These are phyloP conservation scores for Tetrapisispora iriomotensis DNA, from an alignment of 805 yeast species.

Conservation along the genomic window DNA sequence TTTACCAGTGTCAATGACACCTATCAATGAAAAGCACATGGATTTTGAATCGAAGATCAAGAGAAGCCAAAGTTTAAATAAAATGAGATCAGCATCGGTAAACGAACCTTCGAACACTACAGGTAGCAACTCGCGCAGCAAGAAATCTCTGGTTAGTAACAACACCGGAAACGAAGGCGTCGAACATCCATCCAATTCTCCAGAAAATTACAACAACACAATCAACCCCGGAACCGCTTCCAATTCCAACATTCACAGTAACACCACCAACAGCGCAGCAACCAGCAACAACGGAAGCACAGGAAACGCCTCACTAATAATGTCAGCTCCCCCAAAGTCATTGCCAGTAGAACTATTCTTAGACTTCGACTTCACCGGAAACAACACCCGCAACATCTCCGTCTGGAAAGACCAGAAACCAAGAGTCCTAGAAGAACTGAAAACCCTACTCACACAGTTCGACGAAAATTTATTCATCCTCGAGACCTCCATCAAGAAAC, in stretches of 20 bases:
- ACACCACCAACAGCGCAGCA: too few species aligned
- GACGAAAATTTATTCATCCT: conserved; percentile 25
- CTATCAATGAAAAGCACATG: conserved; percentile 51
- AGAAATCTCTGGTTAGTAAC: too few species aligned
- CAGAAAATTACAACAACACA: too few species aligned
- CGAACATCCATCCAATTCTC: too few species aligned
- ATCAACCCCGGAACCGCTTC: too few species aligned
- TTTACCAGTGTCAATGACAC: conserved; percentile 66
- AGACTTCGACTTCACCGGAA: conserved; percentile 15
- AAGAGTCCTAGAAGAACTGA: conserved; percentile 23
- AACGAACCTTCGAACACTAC: background rate
- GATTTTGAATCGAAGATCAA: conserved; percentile 18
- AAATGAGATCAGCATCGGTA: conserved; percentile 4
- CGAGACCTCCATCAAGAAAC: conserved; percentile 22
- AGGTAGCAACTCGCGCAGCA: background rate
- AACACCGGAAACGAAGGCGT: too few species aligned
- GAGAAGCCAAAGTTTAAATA: conserved; percentile 17
- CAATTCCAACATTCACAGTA: too few species aligned
- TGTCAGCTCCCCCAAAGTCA: conserved; percentile 23
- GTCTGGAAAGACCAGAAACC: conserved; percentile 22
- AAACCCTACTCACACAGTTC: conserved; percentile 19
- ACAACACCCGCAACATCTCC: conserved; percentile 3
- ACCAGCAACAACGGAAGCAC: too few species aligned
- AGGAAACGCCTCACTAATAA: too few species aligned
- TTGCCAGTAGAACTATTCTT: conserved; percentile 22